These are phyloP conservation scores for Camelina neglecta DNA, from an alignment of 345 rosid species.

Conservation along the genomic window DNA sequence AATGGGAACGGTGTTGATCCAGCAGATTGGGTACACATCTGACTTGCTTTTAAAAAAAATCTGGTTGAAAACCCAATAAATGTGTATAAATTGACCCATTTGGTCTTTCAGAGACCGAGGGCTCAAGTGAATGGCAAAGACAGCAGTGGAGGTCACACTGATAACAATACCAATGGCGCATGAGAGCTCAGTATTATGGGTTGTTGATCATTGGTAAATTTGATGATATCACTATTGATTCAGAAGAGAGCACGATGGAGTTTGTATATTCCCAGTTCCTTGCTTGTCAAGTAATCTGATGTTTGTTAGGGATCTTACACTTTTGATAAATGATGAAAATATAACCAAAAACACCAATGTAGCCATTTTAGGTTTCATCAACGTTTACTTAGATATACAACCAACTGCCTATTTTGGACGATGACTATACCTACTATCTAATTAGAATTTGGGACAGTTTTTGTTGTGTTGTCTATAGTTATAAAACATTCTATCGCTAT, in stretches of 20 bases:
- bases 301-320: neutral
- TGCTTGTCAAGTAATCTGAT: constrained; percentile 33
- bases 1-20: constrained; percentile 82
- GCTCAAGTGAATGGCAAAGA: constrained; percentile 85
- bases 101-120: constrained; percentile 64
- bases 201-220: constrained; percentile 4
- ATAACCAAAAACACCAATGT: neutral
- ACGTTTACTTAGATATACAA: neutral
- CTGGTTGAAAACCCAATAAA: neutral
- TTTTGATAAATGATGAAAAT: neutral
- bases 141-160: constrained; percentile 57
- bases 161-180: constrained; percentile 60
- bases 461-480: neutral
- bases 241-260: neutral
- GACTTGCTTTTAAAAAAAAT: neutral
- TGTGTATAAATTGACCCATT: neutral
- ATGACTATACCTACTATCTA: neutral
- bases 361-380: neutral
- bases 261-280: constrained; percentile 37
- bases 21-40: constrained; percentile 72
- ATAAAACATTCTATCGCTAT: neutral
- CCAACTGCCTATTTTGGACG: neutral
- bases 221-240: neutral
- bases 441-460: too few species aligned
- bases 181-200: constrained; percentile 38